Conservation (phyloP, 139 green algal species). For the Volvox africanus region DNA sequence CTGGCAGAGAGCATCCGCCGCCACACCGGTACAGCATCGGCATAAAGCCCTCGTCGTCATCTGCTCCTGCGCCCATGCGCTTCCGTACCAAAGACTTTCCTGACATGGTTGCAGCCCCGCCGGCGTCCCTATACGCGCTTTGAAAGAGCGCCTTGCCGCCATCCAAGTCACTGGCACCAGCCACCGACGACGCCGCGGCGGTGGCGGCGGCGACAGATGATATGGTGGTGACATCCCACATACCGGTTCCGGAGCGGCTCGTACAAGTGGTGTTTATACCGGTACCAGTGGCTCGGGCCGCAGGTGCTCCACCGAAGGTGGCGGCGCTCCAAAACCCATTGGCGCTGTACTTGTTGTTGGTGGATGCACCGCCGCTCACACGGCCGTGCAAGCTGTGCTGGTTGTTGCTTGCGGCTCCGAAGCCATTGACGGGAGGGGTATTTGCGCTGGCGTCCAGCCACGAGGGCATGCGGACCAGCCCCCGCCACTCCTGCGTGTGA, state of each 20-base stretch:
- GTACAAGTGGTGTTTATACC: too few relatives aligned
- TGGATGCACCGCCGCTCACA: too few relatives aligned
- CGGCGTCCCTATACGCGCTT: not conserved
- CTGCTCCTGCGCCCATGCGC: not conserved
- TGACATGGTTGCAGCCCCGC: not conserved
- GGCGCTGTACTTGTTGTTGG: too few relatives aligned
- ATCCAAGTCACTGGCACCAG: not conserved
- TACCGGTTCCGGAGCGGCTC: too few relatives aligned
- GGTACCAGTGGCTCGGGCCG: too few relatives aligned
- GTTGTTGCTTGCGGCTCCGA: not conserved
- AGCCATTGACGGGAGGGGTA: not conserved
- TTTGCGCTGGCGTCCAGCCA: not conserved
- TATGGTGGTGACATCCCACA: not conserved
- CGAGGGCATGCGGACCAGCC: conserved; percentile 33
- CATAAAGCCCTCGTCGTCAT: not conserved
- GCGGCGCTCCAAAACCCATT: too few relatives aligned
- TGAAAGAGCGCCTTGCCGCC: not conserved
- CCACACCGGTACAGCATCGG: not conserved
- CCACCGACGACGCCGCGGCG: too few relatives aligned
- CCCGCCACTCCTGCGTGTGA: conserved; percentile 23
- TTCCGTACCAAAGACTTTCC: not conserved
- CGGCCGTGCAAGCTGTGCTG: too few relatives aligned
- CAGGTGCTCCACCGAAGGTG: too few relatives aligned
- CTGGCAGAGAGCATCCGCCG: not conserved
- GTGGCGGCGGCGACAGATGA: not conserved